These are phyloP conservation scores for Backusella luteola DNA, from an alignment of 192 early-diverging fungal species.

Conservation along the genomic window DNA sequence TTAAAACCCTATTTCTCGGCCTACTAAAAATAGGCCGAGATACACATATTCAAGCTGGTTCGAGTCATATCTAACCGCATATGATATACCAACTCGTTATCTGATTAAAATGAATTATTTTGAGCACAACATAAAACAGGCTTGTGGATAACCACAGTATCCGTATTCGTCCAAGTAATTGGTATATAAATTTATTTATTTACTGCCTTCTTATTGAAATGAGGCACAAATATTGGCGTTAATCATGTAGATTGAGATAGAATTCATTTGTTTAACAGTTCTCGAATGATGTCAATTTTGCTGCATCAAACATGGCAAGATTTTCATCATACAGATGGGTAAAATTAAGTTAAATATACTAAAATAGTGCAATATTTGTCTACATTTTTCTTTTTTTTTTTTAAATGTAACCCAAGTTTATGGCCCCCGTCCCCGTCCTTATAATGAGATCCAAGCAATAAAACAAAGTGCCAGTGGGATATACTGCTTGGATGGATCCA, in stretches of 20 bases:
- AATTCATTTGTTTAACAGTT: background rate
- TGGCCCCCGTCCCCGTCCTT: background rate
- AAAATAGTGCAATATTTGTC: background rate
- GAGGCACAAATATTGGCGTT: background rate
- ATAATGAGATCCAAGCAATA: background rate
- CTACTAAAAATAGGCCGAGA: background rate
- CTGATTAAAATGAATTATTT: background rate
- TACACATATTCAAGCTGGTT: background rate
- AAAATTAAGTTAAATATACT: background rate
- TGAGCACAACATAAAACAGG: background rate
- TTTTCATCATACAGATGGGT: background rate
- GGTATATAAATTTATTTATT: too few relatives aligned
- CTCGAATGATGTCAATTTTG: background rate
- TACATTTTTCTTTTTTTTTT: background rate
- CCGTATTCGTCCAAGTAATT: background rate
- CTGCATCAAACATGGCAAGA: background rate
- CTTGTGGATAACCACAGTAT: background rate
- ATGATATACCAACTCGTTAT: background rate
- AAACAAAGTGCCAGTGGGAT: background rate
- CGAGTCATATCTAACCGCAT: background rate
- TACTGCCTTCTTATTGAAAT: too few relatives aligned
- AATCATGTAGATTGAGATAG: background rate
- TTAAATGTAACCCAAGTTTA: background rate
- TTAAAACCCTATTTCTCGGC: background rate
- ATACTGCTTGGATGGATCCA: background rate